Evolutionary conservation across 1,139 yeast species (phyloP).

Genomic region (Candida glucosophila): DNA sequence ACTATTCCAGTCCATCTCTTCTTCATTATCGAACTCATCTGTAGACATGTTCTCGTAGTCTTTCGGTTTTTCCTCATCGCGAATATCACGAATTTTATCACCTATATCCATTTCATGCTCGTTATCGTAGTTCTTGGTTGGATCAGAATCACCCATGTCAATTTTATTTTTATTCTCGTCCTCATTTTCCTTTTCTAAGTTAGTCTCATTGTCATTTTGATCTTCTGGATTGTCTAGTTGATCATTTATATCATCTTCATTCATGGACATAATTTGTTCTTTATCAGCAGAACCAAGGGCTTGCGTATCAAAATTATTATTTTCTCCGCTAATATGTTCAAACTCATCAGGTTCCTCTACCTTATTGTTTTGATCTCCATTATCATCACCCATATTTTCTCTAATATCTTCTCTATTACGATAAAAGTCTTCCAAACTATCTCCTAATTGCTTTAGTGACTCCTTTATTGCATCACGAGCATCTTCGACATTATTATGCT

Average conservation of each 20-base stretch:
- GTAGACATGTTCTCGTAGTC: neutral
- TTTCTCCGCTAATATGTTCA: constrained; percentile 84
- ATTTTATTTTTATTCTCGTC: neutral
- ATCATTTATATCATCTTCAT: constrained; percentile 29
- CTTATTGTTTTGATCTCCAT: constrained; percentile 37
- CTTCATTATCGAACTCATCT: constrained; percentile 10
- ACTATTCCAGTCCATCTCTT: constrained; percentile 10
- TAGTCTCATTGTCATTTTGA: constrained; percentile 13
- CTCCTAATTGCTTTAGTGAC: constrained; percentile 81
- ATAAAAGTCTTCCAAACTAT: constrained; percentile 83
- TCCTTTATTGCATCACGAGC: constrained; percentile 72
- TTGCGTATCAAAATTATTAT: constrained; percentile 70
- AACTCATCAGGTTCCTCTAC: constrained; percentile 76
- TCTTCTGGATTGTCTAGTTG: constrained; percentile 13
- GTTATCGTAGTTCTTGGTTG: neutral
- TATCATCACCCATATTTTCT: constrained; percentile 44
- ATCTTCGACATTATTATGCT: constrained; percentile 27
- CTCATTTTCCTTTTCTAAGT: constrained; percentile 11
- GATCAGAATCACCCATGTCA: neutral
- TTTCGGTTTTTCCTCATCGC: constrained; percentile 14
- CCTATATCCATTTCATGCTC: constrained; percentile 13
- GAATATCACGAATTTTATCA: no score
- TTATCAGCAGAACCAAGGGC: constrained; percentile 86
- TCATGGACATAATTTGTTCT: constrained; percentile 69
- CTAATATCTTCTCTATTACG: constrained; percentile 82